These are phyloP conservation scores for Kluyveromyces sp. DNA, from an alignment of 1,139 yeast genomes.

Conservation along the genomic window DNA sequence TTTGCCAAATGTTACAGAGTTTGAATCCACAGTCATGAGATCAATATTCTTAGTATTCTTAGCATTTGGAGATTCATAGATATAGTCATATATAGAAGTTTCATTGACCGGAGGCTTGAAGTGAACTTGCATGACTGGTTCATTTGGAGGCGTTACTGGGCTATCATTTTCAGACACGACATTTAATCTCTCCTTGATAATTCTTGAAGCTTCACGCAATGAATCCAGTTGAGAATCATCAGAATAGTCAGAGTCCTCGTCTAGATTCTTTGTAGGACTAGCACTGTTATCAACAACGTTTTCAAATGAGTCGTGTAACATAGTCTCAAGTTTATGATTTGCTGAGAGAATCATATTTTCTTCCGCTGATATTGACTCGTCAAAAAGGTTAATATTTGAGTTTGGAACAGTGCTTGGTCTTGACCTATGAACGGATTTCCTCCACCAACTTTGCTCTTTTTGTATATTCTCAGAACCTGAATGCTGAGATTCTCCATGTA, in stretches of 20 bases:
- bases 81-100: slow-evolving; percentile 11
- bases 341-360: slow-evolving; percentile 1
- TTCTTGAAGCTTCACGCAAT: slow-evolving; percentile 3
- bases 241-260: slow-evolving; percentile 7
- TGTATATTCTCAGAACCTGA: background rate
- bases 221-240: slow-evolving; percentile 3
- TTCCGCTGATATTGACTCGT: slow-evolving; percentile 1
- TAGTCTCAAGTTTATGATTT: slow-evolving; percentile 1
- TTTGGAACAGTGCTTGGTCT: slow-evolving; percentile 1
- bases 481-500: background rate
- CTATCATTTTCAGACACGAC: slow-evolving; percentile 1
- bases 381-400: background rate
- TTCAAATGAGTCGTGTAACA: slow-evolving; percentile 1
- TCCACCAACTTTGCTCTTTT: slow-evolving; percentile 2
- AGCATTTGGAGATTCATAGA: slow-evolving; percentile 9
- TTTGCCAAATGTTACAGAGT: slow-evolving; percentile 14
- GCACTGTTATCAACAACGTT: slow-evolving; percentile 1
- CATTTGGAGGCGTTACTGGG: slow-evolving; percentile 5
- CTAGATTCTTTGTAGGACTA: background rate
- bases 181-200: slow-evolving; percentile 1
- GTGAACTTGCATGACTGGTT: slow-evolving; percentile 3
- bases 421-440: background rate
- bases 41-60: slow-evolving; percentile 10
- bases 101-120: slow-evolving; percentile 4
- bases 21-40: slow-evolving; percentile 11